phyloP scores from a whole-genome alignment of 306 rosid species.

The Cyclanthera cordifolia region DNA sequence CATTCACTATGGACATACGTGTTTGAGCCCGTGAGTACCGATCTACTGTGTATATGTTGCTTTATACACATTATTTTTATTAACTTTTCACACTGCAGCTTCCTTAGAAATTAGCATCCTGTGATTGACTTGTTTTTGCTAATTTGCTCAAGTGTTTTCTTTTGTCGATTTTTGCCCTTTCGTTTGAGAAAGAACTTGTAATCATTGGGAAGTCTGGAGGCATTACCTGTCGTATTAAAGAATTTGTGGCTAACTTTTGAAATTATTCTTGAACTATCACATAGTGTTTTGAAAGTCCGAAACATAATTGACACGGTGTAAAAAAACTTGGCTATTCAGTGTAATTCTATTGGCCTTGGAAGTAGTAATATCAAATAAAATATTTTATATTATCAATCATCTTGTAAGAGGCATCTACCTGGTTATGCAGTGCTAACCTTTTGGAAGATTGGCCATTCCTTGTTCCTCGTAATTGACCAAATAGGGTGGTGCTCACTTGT shows the following conservation, averaged over 20 bases:
- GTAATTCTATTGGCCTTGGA: neutral
- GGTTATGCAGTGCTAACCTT: neutral
- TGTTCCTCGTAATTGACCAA: neutral
- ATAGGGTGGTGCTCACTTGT: neutral
- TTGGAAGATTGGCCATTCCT: neutral
- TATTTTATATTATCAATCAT: neutral
- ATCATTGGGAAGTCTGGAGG: neutral
- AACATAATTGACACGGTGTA: neutral
- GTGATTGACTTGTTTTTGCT: neutral
- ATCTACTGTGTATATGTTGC: neutral
- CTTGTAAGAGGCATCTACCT: neutral
- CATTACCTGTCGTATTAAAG: neutral
- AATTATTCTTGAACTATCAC: neutral
- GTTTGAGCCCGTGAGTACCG: constrained; percentile 76
- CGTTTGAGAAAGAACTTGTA: neutral
- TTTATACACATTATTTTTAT: neutral
- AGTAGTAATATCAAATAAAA: neutral
- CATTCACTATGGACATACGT: constrained; percentile 82
- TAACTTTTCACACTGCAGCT: neutral
- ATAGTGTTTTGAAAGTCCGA: neutral
- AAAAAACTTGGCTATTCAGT: neutral
- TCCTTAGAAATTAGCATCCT: neutral
- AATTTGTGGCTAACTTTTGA: neutral
- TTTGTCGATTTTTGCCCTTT: neutral
- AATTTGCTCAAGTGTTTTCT: neutral